Evolutionary conservation across 345 rosid species (phyloP).

Genomic region (Murraya paniculata): DNA sequence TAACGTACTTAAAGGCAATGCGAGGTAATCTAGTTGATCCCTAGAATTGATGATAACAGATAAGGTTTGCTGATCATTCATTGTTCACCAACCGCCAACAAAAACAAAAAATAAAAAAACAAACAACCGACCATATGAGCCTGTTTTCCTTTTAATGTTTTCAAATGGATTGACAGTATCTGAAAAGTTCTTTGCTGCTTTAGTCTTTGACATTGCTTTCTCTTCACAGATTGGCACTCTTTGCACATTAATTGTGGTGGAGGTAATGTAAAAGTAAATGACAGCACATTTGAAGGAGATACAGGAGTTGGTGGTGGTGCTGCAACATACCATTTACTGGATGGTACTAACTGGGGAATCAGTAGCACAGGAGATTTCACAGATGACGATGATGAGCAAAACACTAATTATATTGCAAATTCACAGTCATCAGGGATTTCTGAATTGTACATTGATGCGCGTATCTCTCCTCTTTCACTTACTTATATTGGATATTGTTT

Average conservation of each 20-base stretch:
- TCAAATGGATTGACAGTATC: not conserved
- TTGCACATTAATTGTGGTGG: conserved; percentile 51
- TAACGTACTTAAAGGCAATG: not conserved
- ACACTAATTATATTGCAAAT: conserved; percentile 20
- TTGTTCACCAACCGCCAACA: too few relatives aligned
- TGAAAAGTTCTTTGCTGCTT: not conserved
- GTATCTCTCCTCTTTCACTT: conserved; percentile 58
- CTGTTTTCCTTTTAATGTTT: not conserved
- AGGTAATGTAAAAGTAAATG: conserved; percentile 10
- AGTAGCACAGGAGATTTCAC: conserved; percentile 55
- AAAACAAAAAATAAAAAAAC: too few relatives aligned
- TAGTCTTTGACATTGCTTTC: not conserved
- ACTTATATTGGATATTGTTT: conserved; percentile 65
- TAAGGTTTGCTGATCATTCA: too few relatives aligned
- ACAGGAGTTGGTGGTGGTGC: conserved; percentile 36
- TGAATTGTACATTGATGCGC: conserved; percentile 41
- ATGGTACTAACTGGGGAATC: conserved; percentile 35
- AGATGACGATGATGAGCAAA: conserved; percentile 29
- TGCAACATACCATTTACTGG: conserved; percentile 19
- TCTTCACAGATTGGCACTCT: conserved; percentile 25
- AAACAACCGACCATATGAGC: not conserved
- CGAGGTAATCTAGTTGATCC: not conserved
- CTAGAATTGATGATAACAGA: not conserved
- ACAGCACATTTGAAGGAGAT: conserved; percentile 28
- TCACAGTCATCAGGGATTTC: conserved; percentile 15